phyloP scores from a whole-genome alignment of 192 early-diverging fungal genomes.

The Linnemannia zychae region DNA sequence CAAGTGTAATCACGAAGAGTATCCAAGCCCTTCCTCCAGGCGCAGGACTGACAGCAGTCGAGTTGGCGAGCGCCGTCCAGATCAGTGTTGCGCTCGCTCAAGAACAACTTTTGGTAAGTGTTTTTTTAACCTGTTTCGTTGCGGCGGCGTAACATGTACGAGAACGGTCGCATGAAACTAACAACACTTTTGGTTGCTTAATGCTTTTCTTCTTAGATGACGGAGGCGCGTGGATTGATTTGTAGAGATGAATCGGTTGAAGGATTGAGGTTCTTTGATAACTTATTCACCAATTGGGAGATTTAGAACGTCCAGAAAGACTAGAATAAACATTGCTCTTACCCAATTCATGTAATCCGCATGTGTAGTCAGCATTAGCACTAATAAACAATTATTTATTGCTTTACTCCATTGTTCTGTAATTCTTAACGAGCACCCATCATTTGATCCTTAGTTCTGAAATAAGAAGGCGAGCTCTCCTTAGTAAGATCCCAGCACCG shows the following conservation, averaged over 20 bases:
- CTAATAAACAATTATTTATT: too few relatives aligned
- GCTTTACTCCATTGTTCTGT: too few relatives aligned
- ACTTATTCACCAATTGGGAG: conserved; percentile 63
- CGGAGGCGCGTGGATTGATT: conserved; percentile 82
- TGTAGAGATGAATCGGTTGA: conserved; percentile 91
- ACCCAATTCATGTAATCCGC: not conserved
- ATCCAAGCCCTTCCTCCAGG: conserved; percentile 36
- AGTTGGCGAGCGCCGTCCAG: conserved; percentile 73
- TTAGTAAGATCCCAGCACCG: conserved; percentile 65
- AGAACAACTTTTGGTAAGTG: conserved; percentile 78
- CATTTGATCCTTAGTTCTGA: conserved; percentile 54
- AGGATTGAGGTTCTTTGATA: conserved; percentile 88
- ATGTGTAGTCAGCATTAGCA: too few relatives aligned
- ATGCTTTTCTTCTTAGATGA: conserved; percentile 63
- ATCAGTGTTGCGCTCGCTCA: conserved; percentile 72
- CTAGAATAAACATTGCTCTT: too few relatives aligned
- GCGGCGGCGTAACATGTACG: not conserved
- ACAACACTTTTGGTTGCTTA: conserved; percentile 9
- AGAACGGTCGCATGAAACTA: not conserved
- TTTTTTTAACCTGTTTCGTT: not conserved
- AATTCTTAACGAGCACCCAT: conserved; percentile 34
- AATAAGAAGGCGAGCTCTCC: conserved; percentile 50
- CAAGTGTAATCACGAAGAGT: conserved; percentile 63
- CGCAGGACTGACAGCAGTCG: conserved; percentile 75
- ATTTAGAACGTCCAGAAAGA: conserved; percentile 7